Base-by-base conservation (phyloP, 2,329 filamentous ascomycete species). In the Xylariaceae sp. region DNA sequence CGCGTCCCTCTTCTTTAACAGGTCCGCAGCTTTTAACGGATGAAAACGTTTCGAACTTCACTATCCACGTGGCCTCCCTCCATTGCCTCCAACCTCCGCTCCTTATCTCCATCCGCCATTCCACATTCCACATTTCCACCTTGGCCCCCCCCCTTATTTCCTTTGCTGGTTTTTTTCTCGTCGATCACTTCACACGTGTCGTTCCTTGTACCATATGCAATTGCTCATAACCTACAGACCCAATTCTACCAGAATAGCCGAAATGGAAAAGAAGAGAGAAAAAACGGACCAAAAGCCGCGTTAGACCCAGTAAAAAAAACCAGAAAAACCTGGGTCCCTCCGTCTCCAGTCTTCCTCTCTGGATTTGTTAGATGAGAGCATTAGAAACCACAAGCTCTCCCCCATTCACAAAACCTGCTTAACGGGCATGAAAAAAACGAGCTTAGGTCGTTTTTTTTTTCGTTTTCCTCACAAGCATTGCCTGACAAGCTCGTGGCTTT, bases 401-500 rank as follows among this genome's bases (percentile, higher is more conserved):
- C 47, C 12, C 41, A 39, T 37, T 34, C 47, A 44, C 37, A 30
- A 43, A 49, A 51, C 42, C 45, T 51, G 48, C 50, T 47, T 54
- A 54, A 56, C 34, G 51, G 43, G 43, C 39, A 19, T 37, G 39
- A 37, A 50, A 42, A 44, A 9, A 45, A 48, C 41, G 48, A 51
- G 30, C 51, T 43, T 11, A 7, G 45, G 31, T 50, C 37, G 40
- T 37, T 26, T 40, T 53, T 37, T 11, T 27, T 40, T 53, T 19
- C 19, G 19, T 19, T 47, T 51, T 50, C 12, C 31, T 30, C 50
- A 51, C 47, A 44, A 37, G 30, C 48, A 41, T 34, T 37, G 8
- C 51, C 39, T 52, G 29, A 43, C 39, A 47, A 54, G 51, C 50
- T 43, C 40, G 51, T 50, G 44, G 47, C 49, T 50, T 57, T 50